These are phyloP conservation scores for Penicillium ochrochloron DNA, from an alignment of 495 filamentous ascomycete species.

Conservation along the genomic window DNA sequence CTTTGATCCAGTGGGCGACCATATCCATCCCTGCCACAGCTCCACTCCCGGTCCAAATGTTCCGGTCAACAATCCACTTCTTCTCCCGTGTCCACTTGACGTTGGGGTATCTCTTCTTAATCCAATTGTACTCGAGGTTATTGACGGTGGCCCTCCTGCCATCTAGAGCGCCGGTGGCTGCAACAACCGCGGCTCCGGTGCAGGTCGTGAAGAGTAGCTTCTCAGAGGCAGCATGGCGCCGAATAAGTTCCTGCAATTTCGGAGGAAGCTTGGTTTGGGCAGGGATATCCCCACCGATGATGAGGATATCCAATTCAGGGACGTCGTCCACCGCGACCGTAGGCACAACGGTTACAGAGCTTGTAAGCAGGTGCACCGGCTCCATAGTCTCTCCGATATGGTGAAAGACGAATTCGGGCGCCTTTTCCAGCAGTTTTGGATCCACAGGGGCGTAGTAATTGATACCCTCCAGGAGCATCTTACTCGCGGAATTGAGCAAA, in stretches of 20 bases:
- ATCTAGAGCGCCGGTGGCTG: background rate
- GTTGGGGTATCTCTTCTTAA: slow-evolving; percentile 21
- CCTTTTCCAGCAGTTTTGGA: background rate
- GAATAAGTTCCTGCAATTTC: background rate
- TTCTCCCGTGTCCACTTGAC: slow-evolving; percentile 40
- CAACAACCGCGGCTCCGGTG: background rate
- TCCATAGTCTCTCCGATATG: slow-evolving; percentile 4
- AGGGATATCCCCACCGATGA: background rate
- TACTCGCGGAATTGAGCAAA: background rate
- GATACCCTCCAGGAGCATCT: background rate
- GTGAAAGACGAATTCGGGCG: background rate
- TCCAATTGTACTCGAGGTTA: background rate
- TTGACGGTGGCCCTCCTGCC: background rate
- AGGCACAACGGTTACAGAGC: background rate
- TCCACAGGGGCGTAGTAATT: background rate
- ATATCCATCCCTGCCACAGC: slow-evolving; percentile 46
- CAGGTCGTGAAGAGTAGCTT: slow-evolving; percentile 1
- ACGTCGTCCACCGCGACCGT: background rate
- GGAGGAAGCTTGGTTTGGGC: background rate
- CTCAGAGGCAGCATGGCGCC: background rate
- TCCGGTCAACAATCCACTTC: slow-evolving; percentile 43
- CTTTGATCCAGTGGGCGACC: slow-evolving; percentile 20
- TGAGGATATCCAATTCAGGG: background rate
- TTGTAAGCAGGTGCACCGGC: background rate
- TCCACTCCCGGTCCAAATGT: slow-evolving; percentile 42